phyloP scores from a whole-genome alignment of 306 rosid genomes.

The Vigna mungo region DNA sequence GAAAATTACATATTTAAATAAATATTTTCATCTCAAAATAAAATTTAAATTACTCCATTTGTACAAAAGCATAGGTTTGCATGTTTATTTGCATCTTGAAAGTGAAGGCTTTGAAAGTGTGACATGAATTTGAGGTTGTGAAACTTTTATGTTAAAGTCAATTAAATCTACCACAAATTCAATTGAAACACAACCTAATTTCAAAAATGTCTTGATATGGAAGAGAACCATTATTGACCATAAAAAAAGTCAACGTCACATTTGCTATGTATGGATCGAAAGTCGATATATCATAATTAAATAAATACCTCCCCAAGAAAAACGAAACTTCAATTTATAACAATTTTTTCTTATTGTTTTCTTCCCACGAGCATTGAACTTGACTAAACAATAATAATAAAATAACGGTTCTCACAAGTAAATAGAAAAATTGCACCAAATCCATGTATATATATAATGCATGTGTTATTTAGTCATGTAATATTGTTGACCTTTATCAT shows the following conservation, averaged over 20 bases:
- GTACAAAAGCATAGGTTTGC: no score
- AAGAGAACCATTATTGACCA: slow-evolving; percentile 13
- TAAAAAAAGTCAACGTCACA: slow-evolving; percentile 13
- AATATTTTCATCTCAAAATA: no score
- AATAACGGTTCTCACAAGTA: neutral
- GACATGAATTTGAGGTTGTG: no score
- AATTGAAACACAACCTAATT: no score
- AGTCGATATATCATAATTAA: slow-evolving; percentile 17
- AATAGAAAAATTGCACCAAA: neutral
- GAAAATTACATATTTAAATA: no score
- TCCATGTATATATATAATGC: no score
- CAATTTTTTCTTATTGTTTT: neutral
- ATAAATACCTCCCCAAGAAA: neutral
- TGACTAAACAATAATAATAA: slow-evolving; percentile 4
- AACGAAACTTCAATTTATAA: neutral
- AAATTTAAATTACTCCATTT: no score
- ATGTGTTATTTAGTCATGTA: neutral
- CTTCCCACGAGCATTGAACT: slow-evolving; percentile 20
- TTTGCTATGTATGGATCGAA: neutral
- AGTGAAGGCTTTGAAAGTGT: no score
- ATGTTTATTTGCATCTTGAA: no score
- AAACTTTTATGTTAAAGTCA: no score
- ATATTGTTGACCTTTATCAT: neutral
- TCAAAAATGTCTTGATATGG: no score
- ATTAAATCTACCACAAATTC: no score